Evolutionary conservation across 2,329 filamentous ascomycete species (phyloP).

Genomic region (Fusarium equiseti): DNA sequence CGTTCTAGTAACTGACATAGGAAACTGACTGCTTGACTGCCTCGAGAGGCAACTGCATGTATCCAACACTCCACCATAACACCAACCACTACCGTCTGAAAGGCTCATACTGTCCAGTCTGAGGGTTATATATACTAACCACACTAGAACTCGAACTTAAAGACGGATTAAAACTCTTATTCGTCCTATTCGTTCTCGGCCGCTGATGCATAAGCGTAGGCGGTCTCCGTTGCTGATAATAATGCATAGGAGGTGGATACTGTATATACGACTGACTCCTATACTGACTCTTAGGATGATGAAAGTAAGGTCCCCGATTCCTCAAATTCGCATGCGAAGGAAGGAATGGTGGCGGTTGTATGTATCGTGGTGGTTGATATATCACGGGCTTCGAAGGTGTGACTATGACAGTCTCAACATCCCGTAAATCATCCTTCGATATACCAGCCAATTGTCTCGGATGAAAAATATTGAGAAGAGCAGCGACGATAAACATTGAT

Average conservation of each 20-base stretch:
- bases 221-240: slow-evolving; percentile 22
- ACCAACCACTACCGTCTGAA: not conserved
- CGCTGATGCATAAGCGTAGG: slow-evolving; percentile 3
- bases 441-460: slow-evolving; percentile 11
- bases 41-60: not conserved
- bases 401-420: not conserved
- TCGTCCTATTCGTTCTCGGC: slow-evolving; percentile 21
- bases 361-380: not conserved
- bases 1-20: not conserved
- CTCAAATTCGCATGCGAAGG: slow-evolving; percentile 13
- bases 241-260: slow-evolving; percentile 15
- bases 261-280: slow-evolving; percentile 10
- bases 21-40: not conserved
- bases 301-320: not conserved
- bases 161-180: slow-evolving; percentile 21
- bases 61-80: not conserved
- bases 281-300: slow-evolving; percentile 4
- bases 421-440: not conserved
- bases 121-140: slow-evolving; percentile 21
- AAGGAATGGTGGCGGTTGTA: not conserved
- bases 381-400: not conserved
- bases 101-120: slow-evolving; percentile 21
- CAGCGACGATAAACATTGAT: slow-evolving; percentile 45
- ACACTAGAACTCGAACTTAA: slow-evolving; percentile 17
- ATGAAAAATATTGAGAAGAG: slow-evolving; percentile 37